Conservation (phyloP, 441 rosid species). For the Metrosideros polymorpha region DNA sequence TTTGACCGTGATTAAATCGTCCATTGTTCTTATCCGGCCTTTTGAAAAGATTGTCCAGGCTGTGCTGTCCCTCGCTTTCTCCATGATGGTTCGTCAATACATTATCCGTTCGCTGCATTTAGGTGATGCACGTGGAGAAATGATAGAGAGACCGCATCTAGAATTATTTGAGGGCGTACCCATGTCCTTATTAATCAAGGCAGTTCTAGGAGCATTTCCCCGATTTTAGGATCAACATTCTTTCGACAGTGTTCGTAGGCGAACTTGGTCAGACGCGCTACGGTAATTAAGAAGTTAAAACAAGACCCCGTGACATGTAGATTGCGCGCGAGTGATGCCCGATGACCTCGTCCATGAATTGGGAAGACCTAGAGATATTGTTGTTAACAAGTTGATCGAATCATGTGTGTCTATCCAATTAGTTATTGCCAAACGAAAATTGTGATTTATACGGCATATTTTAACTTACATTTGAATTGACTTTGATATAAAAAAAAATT, state of each 20-base stretch:
- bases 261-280: not conserved
- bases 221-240: not conserved
- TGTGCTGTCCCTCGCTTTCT: not conserved
- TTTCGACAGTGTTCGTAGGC: not conserved
- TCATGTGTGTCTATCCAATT: not conserved
- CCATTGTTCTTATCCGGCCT: not conserved
- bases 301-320: not conserved
- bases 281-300: not conserved
- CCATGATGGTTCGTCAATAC: not conserved
- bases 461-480: accelerated
- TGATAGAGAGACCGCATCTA: not conserved
- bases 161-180: not conserved
- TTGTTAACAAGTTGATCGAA: not conserved
- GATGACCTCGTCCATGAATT: not conserved
- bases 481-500: not conserved
- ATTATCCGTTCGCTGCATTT: not conserved
- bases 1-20: not conserved
- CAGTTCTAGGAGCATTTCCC: not conserved
- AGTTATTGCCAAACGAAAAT: not conserved
- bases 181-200: not conserved
- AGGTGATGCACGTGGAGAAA: not conserved
- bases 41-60: not conserved
- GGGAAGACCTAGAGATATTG: not conserved
- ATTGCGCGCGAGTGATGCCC: not conserved
- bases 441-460: not conserved